phyloP scores from a whole-genome alignment of 2,329 filamentous ascomycete genomes.

The Aspergillaceae sp. region DNA sequence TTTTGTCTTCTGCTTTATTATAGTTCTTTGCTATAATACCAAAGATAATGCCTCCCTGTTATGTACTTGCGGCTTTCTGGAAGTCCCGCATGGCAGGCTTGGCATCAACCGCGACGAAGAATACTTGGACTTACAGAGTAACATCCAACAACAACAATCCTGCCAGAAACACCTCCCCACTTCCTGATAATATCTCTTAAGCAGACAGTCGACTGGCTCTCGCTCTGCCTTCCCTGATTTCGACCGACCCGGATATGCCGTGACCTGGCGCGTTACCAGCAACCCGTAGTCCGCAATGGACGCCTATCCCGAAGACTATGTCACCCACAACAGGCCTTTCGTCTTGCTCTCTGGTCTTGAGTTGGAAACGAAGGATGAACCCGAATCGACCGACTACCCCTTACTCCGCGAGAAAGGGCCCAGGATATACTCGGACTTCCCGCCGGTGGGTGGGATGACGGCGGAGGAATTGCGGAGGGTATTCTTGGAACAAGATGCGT shows the following conservation, averaged over 20 bases:
- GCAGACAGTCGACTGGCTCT: too few relatives aligned
- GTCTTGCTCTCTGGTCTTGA: constrained; percentile 71
- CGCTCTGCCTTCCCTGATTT: too few relatives aligned
- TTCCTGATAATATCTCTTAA: too few relatives aligned
- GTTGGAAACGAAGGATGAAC: constrained; percentile 26
- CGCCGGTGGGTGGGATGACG: constrained; percentile 56
- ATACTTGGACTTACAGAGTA: too few relatives aligned
- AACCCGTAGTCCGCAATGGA: constrained; percentile 34
- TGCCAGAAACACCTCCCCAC: background rate
- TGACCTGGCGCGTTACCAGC: constrained; percentile 17
- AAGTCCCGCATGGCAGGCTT: background rate
- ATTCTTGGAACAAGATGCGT: constrained; percentile 58
- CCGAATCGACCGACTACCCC: constrained; percentile 32
- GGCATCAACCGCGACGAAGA: background rate
- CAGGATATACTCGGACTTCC: constrained; percentile 61
- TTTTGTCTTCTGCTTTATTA: too few relatives aligned
- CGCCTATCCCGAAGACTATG: constrained; percentile 53
- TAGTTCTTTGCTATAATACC: too few relatives aligned
- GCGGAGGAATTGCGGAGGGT: constrained; percentile 58
- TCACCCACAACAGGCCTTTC: constrained; percentile 79
- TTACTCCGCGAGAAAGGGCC: constrained; percentile 50
- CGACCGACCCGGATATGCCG: constrained; percentile 20
- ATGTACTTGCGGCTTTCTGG: too few relatives aligned
- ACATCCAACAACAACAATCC: background rate
- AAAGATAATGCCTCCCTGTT: too few relatives aligned